Conservation (phyloP, 352 stramenopile genomes). For the Phytophthora ramorum region DNA sequence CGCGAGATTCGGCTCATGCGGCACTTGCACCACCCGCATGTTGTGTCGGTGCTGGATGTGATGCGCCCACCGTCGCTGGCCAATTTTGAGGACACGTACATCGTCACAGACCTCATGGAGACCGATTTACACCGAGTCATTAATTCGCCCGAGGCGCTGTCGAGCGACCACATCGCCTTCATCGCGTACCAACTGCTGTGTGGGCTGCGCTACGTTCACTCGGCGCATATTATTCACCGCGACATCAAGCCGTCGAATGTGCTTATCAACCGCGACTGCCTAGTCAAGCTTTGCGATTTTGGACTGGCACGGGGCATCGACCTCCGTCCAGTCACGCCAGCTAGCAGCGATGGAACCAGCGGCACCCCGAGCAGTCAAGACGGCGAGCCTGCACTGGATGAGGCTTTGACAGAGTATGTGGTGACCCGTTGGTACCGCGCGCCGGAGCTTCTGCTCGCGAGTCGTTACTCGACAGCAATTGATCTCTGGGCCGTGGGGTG, state of each 20-base stretch:
- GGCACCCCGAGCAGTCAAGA: constrained; percentile 43
- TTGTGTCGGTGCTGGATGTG: constrained; percentile 77
- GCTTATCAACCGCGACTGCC: constrained; percentile 93
- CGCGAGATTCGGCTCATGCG: constrained; percentile 87
- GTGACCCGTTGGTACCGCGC: constrained; percentile 95
- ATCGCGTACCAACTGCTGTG: constrained; percentile 88
- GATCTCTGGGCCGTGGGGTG: constrained; percentile 98
- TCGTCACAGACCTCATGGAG: constrained; percentile 87
- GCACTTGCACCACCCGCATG: constrained; percentile 74
- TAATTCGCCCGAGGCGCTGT: constrained; percentile 73
- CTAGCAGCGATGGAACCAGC: constrained; percentile 30
- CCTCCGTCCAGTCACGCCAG: constrained; percentile 32
- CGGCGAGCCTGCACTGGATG: constrained; percentile 46
- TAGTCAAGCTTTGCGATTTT: constrained; percentile 93
- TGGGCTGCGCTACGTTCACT: constrained; percentile 86
- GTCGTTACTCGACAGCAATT: constrained; percentile 95
- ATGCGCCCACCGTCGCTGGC: constrained; percentile 76
- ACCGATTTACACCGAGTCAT: constrained; percentile 85
- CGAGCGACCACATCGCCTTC: constrained; percentile 81
- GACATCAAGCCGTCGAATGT: constrained; percentile 98
- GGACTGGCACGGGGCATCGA: constrained; percentile 85
- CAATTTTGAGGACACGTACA: constrained; percentile 87
- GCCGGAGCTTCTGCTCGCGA: constrained; percentile 93
- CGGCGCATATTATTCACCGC: constrained; percentile 84
- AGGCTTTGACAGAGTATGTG: constrained; percentile 91